Evolutionary conservation across 129 eudicot species (phyloP), one percentile per base, ranked within the genome.

Genomic region (Artemisia tridentata): DNA sequence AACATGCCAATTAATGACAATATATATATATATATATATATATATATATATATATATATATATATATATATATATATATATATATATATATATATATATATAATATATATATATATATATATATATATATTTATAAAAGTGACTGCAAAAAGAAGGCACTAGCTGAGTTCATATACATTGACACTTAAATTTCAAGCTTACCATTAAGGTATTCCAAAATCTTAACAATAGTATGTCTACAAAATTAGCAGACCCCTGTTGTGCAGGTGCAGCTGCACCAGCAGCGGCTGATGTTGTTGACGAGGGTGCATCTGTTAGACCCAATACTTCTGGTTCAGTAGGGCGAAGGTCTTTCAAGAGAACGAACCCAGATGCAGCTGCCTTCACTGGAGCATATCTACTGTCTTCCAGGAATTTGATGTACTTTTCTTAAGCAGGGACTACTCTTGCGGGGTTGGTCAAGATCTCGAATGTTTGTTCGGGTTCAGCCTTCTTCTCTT

Each of bases 401-500:
- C 97, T 85, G n/a, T 84, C 97, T 67, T 90, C 91, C 57, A 87
- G 66, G 11, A 93, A 93, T 65, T 86, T 89, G 15, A 93, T 90
- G 75, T 58, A 90, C 53, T 93, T 93, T 79, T 93, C 99, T 53
- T 93, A 97, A 17, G 91, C 91, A 7, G 96, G 99, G 7, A 93
- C 96, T 56, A 93, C 99, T 65, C 99, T 72, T 11, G 99, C 99
- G 0, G 99, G 99, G 74, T 93, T 93, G 7, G 86, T 88, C 73
- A 93, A 70, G 5, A 88, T 74, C 71, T 93, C 96, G 66, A 90
- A 93, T 0, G 87, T 71, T 9, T 96, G 83, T 79, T 93, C 99
- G 0, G 92, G 93, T 78, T 93, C 99, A 0, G 82, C 80, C 77
- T 85, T 93, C 83, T 86, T 93, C 71, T 90, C 99, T 13, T 86